These are phyloP conservation scores for Berkeleyomyces rouxiae DNA, from an alignment of 2,329 filamentous ascomycete genomes.

Conservation along the genomic window DNA sequence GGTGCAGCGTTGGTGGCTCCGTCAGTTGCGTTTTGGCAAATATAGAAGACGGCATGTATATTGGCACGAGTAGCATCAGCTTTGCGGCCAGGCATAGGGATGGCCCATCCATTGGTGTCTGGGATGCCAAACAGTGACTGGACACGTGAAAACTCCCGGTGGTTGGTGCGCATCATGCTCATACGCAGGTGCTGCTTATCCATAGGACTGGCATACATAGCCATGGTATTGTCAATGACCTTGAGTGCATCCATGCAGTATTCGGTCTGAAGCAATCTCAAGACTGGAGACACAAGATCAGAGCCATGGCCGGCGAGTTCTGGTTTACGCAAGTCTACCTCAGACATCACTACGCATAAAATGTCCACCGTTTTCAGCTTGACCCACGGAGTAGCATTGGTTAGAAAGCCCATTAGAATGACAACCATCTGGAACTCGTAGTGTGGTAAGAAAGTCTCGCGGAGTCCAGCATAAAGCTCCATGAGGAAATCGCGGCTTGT, in stretches of 20 bases:
- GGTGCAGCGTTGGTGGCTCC: slow-evolving; percentile 31
- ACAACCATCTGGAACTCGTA: slow-evolving; percentile 74
- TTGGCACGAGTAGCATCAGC: slow-evolving; percentile 75
- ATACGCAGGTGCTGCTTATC: slow-evolving; percentile 90
- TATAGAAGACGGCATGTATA: slow-evolving; percentile 92
- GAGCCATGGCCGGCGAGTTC: slow-evolving; percentile 84
- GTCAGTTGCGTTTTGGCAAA: slow-evolving; percentile 53
- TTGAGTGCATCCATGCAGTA: slow-evolving; percentile 84
- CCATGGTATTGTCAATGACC: slow-evolving; percentile 89
- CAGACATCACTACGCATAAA: slow-evolving; percentile 66
- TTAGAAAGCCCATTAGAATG: slow-evolving; percentile 80
- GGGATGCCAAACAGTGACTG: slow-evolving; percentile 94
- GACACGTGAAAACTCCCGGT: slow-evolving; percentile 88
- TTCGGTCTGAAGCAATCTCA: slow-evolving; percentile 79
- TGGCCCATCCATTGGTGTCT: slow-evolving; percentile 88
- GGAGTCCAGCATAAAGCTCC: slow-evolving; percentile 57
- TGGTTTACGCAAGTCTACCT: slow-evolving; percentile 81
- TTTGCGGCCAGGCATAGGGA: slow-evolving; percentile 81
- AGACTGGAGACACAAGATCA: slow-evolving; percentile 81
- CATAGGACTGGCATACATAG: slow-evolving; percentile 79
- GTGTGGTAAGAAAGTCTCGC: slow-evolving; percentile 61
- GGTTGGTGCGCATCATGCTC: slow-evolving; percentile 87
- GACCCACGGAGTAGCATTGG: slow-evolving; percentile 77
- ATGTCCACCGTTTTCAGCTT: slow-evolving; percentile 88
- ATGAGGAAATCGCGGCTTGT: slow-evolving; percentile 59